A percentile compares a stretch with the other conserved stretches of the same genome.
Evolutionary conservation across 75 land plant species (phyloP).

Genomic region (Ceratopteris richardii): DNA sequence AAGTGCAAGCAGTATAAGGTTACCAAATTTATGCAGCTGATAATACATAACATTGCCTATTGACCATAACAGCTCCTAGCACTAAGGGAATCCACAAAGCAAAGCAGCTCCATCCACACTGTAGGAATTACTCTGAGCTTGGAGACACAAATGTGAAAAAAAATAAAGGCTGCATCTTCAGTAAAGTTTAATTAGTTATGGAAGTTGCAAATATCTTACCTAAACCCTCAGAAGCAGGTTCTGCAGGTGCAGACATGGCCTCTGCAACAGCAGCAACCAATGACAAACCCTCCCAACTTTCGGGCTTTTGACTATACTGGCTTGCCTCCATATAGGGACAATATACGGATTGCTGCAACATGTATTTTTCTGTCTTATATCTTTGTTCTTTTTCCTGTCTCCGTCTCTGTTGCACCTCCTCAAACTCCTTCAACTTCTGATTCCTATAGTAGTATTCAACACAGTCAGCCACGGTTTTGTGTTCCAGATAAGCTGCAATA

Average conservation of each 20-base stretch:
- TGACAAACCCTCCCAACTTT: neutral
- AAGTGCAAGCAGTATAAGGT: too few relatives aligned
- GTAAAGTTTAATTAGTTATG: neutral
- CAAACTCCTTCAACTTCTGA: slow-evolving; percentile 39
- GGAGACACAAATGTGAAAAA: neutral
- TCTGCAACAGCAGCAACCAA: slow-evolving; percentile 3
- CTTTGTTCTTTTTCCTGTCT: slow-evolving; percentile 34
- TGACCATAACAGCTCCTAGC: too few relatives aligned
- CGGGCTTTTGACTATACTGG: slow-evolving; percentile 7
- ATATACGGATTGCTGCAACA: slow-evolving; percentile 14
- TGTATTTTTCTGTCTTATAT: slow-evolving; percentile 13
- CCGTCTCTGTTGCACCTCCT: slow-evolving; percentile 25
- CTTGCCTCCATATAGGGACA: slow-evolving; percentile 12
- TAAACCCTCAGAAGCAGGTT: slow-evolving; percentile 3
- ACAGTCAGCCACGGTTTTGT: slow-evolving; percentile 50
- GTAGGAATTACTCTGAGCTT: neutral
- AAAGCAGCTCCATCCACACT: neutral
- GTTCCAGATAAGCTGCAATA: slow-evolving; percentile 30
- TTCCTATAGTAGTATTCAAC: slow-evolving; percentile 45
- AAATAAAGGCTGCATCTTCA: neutral
- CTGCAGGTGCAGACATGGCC: slow-evolving; percentile 10
- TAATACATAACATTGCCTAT: neutral
- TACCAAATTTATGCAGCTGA: neutral
- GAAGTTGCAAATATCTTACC: neutral
- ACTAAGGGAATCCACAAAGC: neutral